phyloP scores from a whole-genome alignment of 164 flowering plant genomes.

The Amborella trichopoda region DNA sequence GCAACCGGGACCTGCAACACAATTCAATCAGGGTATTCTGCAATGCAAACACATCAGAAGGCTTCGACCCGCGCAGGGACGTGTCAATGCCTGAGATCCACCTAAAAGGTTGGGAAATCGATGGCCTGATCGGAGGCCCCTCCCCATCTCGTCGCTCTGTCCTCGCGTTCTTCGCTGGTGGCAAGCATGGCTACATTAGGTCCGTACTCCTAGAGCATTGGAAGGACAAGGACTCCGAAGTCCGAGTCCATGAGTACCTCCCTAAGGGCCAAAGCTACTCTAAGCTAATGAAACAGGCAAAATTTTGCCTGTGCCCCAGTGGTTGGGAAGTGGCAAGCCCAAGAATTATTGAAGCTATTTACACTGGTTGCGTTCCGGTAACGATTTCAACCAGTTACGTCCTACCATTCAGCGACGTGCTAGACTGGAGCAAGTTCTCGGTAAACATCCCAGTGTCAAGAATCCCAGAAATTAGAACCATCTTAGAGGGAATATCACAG shows the following conservation, averaged over 20 bases:
- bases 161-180: slow-evolving; percentile 2
- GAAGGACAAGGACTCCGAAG: slow-evolving; percentile 1
- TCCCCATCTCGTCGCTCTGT: slow-evolving; percentile 1
- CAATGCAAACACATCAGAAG: slow-evolving; percentile 8
- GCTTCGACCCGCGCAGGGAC: slow-evolving; percentile 3
- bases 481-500: slow-evolving; percentile 1
- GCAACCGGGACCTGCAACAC: slow-evolving; percentile 1
- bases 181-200: slow-evolving; percentile 2
- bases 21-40: slow-evolving; percentile 4
- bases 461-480: slow-evolving; percentile 2
- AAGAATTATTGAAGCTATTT: slow-evolving; percentile 4
- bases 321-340: slow-evolving; percentile 7
- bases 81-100: slow-evolving; percentile 6
- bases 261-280: slow-evolving; percentile 2
- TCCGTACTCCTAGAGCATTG: background rate
- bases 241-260: slow-evolving; percentile 3
- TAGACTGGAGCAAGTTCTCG: slow-evolving; percentile 9
- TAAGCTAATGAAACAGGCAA: background rate
- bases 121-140: background rate
- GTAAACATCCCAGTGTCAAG: background rate
- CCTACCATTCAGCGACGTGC: slow-evolving; percentile 6
- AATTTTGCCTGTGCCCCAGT: slow-evolving; percentile 8
- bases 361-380: slow-evolving; percentile 4
- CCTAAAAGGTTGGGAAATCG: background rate
- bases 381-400: background rate